These are phyloP conservation scores for Globisporangium cystogenes DNA, from an alignment of 352 stramenopile genomes.

Conservation along the genomic window DNA sequence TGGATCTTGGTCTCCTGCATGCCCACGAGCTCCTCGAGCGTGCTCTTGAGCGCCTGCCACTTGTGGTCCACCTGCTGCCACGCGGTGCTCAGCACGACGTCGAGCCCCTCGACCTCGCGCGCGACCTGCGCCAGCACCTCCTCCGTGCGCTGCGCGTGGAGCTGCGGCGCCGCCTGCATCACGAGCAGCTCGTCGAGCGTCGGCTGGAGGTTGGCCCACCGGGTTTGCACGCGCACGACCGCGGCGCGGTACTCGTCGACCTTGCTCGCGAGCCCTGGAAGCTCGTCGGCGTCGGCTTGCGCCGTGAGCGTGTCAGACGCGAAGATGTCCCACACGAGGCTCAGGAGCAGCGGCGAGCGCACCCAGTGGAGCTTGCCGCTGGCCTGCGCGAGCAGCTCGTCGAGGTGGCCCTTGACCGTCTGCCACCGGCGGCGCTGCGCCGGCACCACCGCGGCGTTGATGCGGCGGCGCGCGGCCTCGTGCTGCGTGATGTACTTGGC, in stretches of 20 bases:
- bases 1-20: slow-evolving; percentile 66
- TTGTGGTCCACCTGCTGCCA: slow-evolving; percentile 57
- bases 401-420: slow-evolving; percentile 48
- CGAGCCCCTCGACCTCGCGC: slow-evolving; percentile 47
- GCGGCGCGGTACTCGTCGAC: slow-evolving; percentile 34
- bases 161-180: slow-evolving; percentile 39
- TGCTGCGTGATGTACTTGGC: slow-evolving; percentile 53
- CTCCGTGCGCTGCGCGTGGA: slow-evolving; percentile 50
- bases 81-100: slow-evolving; percentile 51
- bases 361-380: slow-evolving; percentile 59
- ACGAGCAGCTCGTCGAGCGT: slow-evolving; percentile 52
- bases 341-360: slow-evolving; percentile 52
- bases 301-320: slow-evolving; percentile 17
- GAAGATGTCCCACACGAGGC: slow-evolving; percentile 74
- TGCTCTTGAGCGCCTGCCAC: slow-evolving; percentile 38
- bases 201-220: slow-evolving; percentile 65
- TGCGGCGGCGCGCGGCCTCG: slow-evolving; percentile 39
- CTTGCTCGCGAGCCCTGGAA: slow-evolving; percentile 29
- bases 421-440: slow-evolving; percentile 57
- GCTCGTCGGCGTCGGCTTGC: slow-evolving; percentile 22
- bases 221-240: slow-evolving; percentile 54
- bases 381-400: slow-evolving; percentile 40
- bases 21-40: slow-evolving; percentile 43
- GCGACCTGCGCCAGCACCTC: slow-evolving; percentile 40
- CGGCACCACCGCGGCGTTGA: slow-evolving; percentile 57